A percentile compares a stretch with the other conserved stretches of the same genome.
Conservation (phyloP, 108 stramenopile genomes). For the Fragilaria radians region DNA sequence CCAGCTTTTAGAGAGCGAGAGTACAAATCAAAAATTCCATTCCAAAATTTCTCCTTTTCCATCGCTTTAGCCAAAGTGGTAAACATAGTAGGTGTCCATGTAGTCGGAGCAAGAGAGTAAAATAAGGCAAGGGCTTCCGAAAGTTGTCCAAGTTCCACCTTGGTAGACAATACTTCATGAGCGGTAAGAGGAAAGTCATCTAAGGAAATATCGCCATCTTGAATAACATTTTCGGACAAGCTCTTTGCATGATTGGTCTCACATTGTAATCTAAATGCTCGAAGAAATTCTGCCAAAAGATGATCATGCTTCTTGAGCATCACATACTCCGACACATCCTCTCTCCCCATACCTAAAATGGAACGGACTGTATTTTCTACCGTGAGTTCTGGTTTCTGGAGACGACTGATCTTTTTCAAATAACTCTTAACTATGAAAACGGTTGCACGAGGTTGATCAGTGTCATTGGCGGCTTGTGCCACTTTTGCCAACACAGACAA, state of each 20-base stretch:
- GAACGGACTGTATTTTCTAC: constrained; percentile 1
- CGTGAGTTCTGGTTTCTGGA: constrained; percentile 1
- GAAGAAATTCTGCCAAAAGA: constrained; percentile 4
- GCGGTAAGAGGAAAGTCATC: not conserved
- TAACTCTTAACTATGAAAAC: not conserved
- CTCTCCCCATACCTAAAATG: constrained; percentile 6
- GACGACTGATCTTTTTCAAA: not conserved
- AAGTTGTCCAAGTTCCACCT: constrained; percentile 5
- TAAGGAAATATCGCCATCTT: constrained; percentile 2
- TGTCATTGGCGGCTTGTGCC: not conserved
- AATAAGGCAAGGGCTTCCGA: constrained; percentile 20
- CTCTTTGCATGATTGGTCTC: not conserved
- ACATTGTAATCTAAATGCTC: not conserved
- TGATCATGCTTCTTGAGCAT: not conserved
- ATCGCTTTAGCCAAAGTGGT: constrained; percentile 22
- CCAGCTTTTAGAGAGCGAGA: constrained; percentile 30
- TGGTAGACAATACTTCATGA: constrained; percentile 3
- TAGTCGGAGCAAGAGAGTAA: constrained; percentile 6
- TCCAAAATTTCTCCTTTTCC: constrained; percentile 24
- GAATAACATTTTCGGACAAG: constrained; percentile 6
- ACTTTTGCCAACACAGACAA: not conserved
- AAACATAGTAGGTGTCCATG: constrained; percentile 27
- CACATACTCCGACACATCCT: not conserved
- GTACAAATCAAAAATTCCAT: constrained; percentile 42
- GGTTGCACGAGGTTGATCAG: constrained; percentile 1